Evolutionary conservation across 768 basidiomycete genomes (phyloP).

Genomic region (Lactifluus hygrophoroides): DNA sequence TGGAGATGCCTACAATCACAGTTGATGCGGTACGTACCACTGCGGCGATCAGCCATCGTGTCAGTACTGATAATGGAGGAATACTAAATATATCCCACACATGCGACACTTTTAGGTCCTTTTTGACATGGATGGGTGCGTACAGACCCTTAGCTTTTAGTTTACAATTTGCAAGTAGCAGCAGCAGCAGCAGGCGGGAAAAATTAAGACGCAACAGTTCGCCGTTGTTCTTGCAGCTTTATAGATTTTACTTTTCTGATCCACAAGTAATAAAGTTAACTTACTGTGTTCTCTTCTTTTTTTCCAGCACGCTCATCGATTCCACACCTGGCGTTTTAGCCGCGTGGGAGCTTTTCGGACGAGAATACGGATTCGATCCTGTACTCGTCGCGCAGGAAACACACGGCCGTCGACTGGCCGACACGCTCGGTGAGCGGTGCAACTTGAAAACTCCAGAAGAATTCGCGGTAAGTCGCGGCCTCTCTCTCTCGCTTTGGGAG

Average conservation of each 20-base stretch:
- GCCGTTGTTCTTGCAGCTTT: no score
- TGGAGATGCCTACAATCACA: slow-evolving; percentile 30
- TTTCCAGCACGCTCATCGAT: slow-evolving; percentile 59
- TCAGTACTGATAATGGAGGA: no score
- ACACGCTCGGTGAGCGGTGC: slow-evolving; percentile 68
- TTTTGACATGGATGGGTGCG: slow-evolving; percentile 66
- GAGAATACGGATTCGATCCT: slow-evolving; percentile 48
- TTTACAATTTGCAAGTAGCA: no score
- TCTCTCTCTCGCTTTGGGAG: no score
- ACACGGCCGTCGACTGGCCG: slow-evolving; percentile 69
- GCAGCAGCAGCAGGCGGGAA: neutral
- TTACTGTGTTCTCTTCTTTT: no score
- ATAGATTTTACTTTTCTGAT: no score
- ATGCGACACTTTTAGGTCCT: slow-evolving; percentile 37
- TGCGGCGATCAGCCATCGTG: neutral
- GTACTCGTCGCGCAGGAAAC: slow-evolving; percentile 44
- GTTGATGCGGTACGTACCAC: slow-evolving; percentile 44
- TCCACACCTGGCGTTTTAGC: slow-evolving; percentile 76
- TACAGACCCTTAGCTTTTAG: no score
- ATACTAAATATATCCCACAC: neutral
- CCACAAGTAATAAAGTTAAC: no score
- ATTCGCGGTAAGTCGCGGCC: slow-evolving; percentile 40
- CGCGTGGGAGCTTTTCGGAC: slow-evolving; percentile 66
- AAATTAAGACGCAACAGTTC: no score
- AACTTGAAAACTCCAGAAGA: slow-evolving; percentile 46